Base-by-base conservation (phyloP, 306 rosid genomes). In the Casuarina glauca region DNA sequence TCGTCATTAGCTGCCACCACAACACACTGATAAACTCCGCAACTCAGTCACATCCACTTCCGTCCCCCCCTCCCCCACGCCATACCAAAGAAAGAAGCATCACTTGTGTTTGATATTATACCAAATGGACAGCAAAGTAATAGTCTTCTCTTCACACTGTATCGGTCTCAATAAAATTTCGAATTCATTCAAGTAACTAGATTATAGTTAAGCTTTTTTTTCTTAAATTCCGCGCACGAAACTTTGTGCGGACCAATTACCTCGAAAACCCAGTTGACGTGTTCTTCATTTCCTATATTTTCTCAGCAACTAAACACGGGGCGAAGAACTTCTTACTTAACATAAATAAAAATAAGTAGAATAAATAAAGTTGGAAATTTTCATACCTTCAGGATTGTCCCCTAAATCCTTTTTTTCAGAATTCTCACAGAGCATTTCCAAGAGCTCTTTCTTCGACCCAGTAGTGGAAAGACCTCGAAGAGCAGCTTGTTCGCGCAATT, bases 371-470 rank as follows among this genome's bases (percentile, higher is more conserved):
- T 3, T 5, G 3, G 17, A 66, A 6, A 5, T 32, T 60, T 61
- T 61, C 48, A 62, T 82, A 89, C 90, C 87, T 6, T 66, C 76
- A 32, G 79, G 46, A 74, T 41, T 73, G 43, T 71, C 79, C 50
- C 74, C 79, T 4, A 44, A 69, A 9, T 57, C 83, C 50, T 50
- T 73, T n/a, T 46, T 66, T 3, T 53, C 64, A 4, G 79, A 84
- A 58, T 86, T 76, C 9, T 81, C 51, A 61, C 78, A 79, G 16
- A 88, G 83, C 71, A 84, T 83, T 79, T 83, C 83, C 52, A 88
- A 77, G 63, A 86, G 74, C 26, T 77, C 85, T 82, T 81, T 90
- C 82, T 82, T 88, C 0, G 85, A 78, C 10, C 88, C 88, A 78
- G 84, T 7, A 0, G 76, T 43, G 53, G 82, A 43, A 82, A 84